A percentile compares a stretch with the other conserved stretches of the same genome.
Evolutionary conservation across 306 rosid genomes (phyloP).

Genomic region (Rosa persica): DNA sequence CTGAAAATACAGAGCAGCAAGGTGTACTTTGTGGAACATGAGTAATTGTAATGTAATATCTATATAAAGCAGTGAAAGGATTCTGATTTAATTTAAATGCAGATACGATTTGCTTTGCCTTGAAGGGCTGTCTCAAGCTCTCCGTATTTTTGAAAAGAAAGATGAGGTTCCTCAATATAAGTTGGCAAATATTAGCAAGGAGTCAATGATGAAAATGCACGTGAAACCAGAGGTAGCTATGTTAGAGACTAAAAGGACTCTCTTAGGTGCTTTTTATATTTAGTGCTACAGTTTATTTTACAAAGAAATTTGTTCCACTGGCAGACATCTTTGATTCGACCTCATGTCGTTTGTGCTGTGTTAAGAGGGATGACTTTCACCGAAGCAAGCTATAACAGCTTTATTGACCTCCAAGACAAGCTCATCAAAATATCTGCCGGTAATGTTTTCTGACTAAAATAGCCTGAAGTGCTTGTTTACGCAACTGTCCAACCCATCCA

Average conservation of each 20-base stretch:
- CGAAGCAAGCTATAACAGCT: constrained; percentile 78
- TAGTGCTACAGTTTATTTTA: constrained; percentile 11
- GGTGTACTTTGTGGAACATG: background rate
- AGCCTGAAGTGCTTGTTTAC: background rate
- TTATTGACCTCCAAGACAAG: constrained; percentile 95
- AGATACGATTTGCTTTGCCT: constrained; percentile 95
- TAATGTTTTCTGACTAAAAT: constrained; percentile 34
- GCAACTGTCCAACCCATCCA: background rate
- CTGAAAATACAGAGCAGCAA: background rate
- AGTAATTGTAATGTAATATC: background rate
- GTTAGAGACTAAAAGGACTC: background rate
- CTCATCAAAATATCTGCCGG: constrained; percentile 97
- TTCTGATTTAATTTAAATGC: constrained; percentile 10
- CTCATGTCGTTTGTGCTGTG: constrained; percentile 77
- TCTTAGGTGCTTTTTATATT: background rate
- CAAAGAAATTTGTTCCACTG: constrained; percentile 5
- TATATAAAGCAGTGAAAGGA: background rate
- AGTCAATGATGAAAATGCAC: constrained; percentile 69
- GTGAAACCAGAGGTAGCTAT: constrained; percentile 81
- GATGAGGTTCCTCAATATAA: constrained; percentile 62
- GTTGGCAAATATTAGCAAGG: constrained; percentile 55
- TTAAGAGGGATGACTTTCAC: constrained; percentile 75
- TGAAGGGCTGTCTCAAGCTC: constrained; percentile 90
- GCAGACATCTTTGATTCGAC: constrained; percentile 79
- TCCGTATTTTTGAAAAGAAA: constrained; percentile 53